These are phyloP conservation scores for Russula emetica DNA, from an alignment of 768 basidiomycete genomes.

Conservation along the genomic window DNA sequence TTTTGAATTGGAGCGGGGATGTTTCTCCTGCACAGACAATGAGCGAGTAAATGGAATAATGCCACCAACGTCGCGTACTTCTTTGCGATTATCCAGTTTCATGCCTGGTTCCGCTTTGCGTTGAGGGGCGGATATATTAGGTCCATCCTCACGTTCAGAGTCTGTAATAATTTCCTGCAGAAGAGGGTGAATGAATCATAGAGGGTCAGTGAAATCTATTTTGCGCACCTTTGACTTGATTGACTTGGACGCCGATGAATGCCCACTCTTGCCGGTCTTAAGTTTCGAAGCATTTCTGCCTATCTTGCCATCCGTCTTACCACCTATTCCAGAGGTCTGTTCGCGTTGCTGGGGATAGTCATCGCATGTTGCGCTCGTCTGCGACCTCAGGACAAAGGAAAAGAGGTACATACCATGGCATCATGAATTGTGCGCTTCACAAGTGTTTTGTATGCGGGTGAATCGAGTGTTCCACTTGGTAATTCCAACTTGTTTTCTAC, in stretches of 20 bases:
- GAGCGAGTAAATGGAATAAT: not conserved
- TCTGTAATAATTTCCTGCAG: conserved; percentile 22
- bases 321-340: not conserved
- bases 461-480: conserved; percentile 3
- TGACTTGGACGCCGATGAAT: conserved; percentile 10
- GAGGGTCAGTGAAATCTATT: not conserved
- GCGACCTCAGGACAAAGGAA: not conserved
- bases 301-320: not conserved
- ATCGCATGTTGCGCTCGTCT: not conserved
- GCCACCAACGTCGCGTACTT: not conserved
- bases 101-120: conserved; percentile 1
- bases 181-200: not conserved
- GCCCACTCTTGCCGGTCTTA: not conserved
- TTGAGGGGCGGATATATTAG: not conserved
- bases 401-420: conserved; percentile 14
- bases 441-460: conserved; percentile 3
- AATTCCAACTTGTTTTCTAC: conserved; percentile 13
- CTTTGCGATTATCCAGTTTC: not conserved
- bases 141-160: conserved; percentile 16
- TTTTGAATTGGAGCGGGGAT: conserved; percentile 6
- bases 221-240: conserved; percentile 20
- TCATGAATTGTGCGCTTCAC: conserved; percentile 18
- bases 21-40: conserved; percentile 6
- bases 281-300: not conserved
- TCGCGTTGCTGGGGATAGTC: not conserved